Evolutionary conservation across 345 rosid species (phyloP).

Genomic region (Aurinia saxatilis): DNA sequence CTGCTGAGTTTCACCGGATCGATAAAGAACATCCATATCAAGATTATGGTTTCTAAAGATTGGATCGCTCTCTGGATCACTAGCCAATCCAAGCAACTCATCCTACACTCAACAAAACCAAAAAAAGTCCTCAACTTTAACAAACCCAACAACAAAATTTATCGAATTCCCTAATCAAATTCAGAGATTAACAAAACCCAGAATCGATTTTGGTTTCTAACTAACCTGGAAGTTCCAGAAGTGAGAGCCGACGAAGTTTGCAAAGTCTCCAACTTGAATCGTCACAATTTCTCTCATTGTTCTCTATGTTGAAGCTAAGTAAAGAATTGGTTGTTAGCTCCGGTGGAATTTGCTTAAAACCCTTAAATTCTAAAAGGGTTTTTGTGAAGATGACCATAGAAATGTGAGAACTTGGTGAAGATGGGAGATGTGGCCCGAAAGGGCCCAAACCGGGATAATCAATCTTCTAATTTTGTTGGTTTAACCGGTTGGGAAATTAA

Average conservation of each 20-base stretch:
- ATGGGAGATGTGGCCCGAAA: background rate
- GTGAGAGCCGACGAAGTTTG: slow-evolving; percentile 94
- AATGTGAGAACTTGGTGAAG: background rate
- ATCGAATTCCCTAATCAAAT: background rate
- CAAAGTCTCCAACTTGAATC: slow-evolving; percentile 76
- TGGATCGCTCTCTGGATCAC: slow-evolving; percentile 58
- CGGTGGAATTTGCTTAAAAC: slow-evolving; percentile 19
- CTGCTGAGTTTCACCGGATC: slow-evolving; percentile 73
- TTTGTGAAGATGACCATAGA: background rate
- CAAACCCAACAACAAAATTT: background rate
- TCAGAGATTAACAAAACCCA: background rate
- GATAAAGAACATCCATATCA: slow-evolving; percentile 75
- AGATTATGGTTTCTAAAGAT: slow-evolving; percentile 51
- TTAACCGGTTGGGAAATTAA: no score
- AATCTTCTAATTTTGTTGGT: no score
- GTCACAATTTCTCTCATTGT: slow-evolving; percentile 81
- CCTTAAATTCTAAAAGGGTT: background rate
- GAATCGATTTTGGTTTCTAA: background rate
- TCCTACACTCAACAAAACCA: slow-evolving; percentile 39
- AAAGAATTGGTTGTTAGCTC: background rate
- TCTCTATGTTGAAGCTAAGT: background rate
- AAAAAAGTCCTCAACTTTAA: background rate
- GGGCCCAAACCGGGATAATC: slow-evolving; percentile 12
- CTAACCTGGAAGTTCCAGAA: slow-evolving; percentile 97
- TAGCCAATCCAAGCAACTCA: slow-evolving; percentile 80